Evolutionary conservation across 768 basidiomycete species (phyloP).

Genomic region (Symmetrospora coprosmae): DNA sequence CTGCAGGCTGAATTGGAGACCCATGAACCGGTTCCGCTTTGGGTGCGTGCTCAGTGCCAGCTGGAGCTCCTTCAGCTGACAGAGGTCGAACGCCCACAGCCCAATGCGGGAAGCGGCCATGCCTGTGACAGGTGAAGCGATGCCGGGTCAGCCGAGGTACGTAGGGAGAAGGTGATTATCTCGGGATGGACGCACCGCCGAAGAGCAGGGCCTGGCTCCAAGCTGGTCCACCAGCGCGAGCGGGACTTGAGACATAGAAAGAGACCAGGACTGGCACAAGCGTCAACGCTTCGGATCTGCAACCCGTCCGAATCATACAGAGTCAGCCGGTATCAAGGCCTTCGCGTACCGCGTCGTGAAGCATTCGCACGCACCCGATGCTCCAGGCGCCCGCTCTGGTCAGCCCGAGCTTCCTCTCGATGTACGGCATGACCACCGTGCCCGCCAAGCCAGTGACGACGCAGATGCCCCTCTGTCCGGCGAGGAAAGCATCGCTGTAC

Average conservation of each 20-base stretch:
- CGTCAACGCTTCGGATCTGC: constrained; percentile 40
- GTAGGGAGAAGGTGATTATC: not conserved
- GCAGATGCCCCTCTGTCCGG: constrained; percentile 43
- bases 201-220: constrained; percentile 42
- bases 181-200: constrained; percentile 36
- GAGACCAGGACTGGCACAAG: constrained; percentile 43
- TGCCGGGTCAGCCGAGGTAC: not conserved
- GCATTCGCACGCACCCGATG: constrained; percentile 39
- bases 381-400: constrained; percentile 45
- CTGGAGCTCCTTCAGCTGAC: constrained; percentile 45
- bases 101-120: constrained; percentile 44
- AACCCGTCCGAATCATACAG: not conserved
- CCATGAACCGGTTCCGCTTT: constrained; percentile 41
- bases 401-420: constrained; percentile 42
- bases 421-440: constrained; percentile 41
- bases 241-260: constrained; percentile 36
- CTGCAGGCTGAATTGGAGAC: constrained; percentile 40
- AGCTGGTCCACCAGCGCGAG: constrained; percentile 27
- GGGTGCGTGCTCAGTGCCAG: constrained; percentile 42
- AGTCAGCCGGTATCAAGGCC: too few relatives aligned
- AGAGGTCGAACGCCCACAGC: constrained; percentile 47
- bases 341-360: not conserved
- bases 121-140: constrained; percentile 32
- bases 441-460: constrained; percentile 44
- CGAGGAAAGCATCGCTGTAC: constrained; percentile 44